Percentiles rank a stretch among this genome's conserved stretches.
phyloP scores from a whole-genome alignment of 2,329 filamentous ascomycete species.

The Cladorrhinum sp. region DNA sequence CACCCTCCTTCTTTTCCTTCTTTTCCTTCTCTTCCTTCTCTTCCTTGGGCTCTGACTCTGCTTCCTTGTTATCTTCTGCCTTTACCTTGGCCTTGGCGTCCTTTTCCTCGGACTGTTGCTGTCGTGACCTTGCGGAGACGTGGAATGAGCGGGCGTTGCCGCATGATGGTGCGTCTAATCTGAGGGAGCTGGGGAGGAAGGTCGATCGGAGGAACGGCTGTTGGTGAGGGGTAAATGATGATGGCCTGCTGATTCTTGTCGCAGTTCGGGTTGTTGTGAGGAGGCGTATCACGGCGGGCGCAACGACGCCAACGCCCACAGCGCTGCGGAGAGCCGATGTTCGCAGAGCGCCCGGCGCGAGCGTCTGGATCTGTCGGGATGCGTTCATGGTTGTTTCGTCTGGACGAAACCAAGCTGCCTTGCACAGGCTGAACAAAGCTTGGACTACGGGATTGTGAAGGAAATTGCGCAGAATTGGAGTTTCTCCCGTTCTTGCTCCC shows the following conservation, averaged over 20 bases:
- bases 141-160: slow-evolving; percentile 39
- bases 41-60: slow-evolving; percentile 29
- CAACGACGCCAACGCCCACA: slow-evolving; percentile 9
- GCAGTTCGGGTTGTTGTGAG: slow-evolving; percentile 23
- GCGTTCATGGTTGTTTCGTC: slow-evolving; percentile 25
- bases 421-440: slow-evolving; percentile 5
- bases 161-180: slow-evolving; percentile 31
- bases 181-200: slow-evolving; percentile 42
- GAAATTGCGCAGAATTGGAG: slow-evolving; percentile 9
- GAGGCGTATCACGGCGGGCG: slow-evolving; percentile 20
- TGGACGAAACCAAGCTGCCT: slow-evolving; percentile 12
- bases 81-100: slow-evolving; percentile 17
- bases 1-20: slow-evolving; percentile 44
- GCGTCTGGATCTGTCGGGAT: slow-evolving; percentile 25
- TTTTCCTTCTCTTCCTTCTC: slow-evolving; percentile 38
- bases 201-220: slow-evolving; percentile 44
- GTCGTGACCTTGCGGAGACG: slow-evolving; percentile 33
- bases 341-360: slow-evolving; percentile 22
- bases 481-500: neutral
- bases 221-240: slow-evolving; percentile 29
- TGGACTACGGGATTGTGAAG: neutral
- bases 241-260: slow-evolving; percentile 30
- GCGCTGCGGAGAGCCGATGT: slow-evolving; percentile 22
- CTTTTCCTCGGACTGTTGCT: slow-evolving; percentile 27
- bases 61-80: slow-evolving; percentile 28